A percentile compares a stretch with the other conserved stretches of the same genome.
These are phyloP conservation scores for Bidens hawaiensis DNA, from an alignment of 140 eudicot species.

Conservation along the genomic window DNA sequence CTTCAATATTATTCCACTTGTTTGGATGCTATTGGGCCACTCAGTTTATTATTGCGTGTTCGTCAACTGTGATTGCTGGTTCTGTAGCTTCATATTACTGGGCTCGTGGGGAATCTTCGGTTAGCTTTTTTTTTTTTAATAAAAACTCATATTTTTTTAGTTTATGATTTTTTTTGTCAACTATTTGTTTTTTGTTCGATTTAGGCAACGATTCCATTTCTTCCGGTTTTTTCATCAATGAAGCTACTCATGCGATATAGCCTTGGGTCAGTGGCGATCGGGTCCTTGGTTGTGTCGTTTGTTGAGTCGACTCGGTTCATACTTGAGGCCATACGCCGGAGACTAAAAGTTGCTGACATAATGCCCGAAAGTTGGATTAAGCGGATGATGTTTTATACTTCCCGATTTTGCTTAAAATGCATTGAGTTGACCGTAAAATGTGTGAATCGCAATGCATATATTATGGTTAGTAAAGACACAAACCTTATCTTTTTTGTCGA, in stretches of 20 bases:
- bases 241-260: conserved; percentile 77
- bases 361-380: conserved; percentile 66
- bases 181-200: conserved; percentile 4
- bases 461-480: conserved; percentile 54
- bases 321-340: conserved; percentile 76
- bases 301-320: conserved; percentile 76
- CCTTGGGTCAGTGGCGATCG: conserved; percentile 90
- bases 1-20: conserved; percentile 83
- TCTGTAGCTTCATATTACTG: conserved; percentile 97
- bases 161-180: background rate
- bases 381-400: conserved; percentile 48
- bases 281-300: conserved; percentile 75
- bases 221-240: conserved; percentile 93
- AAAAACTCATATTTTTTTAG: background rate
- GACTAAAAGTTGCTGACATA: conserved; percentile 62
- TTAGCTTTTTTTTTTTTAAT: conserved; percentile 33
- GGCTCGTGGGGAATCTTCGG: conserved; percentile 90
- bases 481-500: background rate
- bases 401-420: conserved; percentile 49
- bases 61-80: conserved; percentile 93
- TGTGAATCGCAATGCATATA: conserved; percentile 90
- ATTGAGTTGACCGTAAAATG: conserved; percentile 77
- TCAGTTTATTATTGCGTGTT: conserved; percentile 71
- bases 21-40: conserved; percentile 97
- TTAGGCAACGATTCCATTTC: conserved; percentile 85